phyloP scores from a whole-genome alignment of 2,329 filamentous ascomycete species.

The Ophiostoma tasmaniense region DNA sequence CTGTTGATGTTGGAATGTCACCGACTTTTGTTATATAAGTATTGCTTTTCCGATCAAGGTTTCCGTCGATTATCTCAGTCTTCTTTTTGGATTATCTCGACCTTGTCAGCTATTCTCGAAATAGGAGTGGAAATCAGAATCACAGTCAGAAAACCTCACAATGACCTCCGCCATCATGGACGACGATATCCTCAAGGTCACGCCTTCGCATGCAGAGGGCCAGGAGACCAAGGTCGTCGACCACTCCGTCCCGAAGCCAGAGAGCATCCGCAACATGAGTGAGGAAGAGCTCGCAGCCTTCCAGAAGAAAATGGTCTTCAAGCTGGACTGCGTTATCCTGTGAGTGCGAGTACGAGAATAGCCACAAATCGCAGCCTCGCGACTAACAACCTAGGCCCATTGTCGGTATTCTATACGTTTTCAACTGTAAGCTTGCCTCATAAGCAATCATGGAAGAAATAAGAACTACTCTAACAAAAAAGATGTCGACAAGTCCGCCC shows the following conservation, averaged over 20 bases:
- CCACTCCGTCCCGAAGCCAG: conserved; percentile 1
- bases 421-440: conserved; percentile 12
- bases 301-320: conserved; percentile 17
- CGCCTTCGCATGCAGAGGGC: not conserved
- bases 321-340: conserved; percentile 18
- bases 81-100: not conserved
- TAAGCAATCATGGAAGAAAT: not conserved
- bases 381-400: conserved; percentile 5
- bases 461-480: not conserved
- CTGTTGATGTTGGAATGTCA: not conserved
- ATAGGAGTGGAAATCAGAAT: not conserved
- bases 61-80: not conserved
- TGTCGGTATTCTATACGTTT: conserved; percentile 16
- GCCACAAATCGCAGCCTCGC: not conserved
- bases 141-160: not conserved
- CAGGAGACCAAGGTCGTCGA: not conserved
- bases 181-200: not conserved
- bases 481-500: conserved; percentile 18
- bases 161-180: not conserved
- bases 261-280: not conserved
- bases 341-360: not conserved
- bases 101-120: not conserved
- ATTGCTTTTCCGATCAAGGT: not conserved
- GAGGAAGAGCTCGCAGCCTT: conserved; percentile 2
- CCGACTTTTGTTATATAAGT: not conserved